Evolutionary conservation across 352 stramenopile genomes (phyloP).

Genomic region (Plasmopara viticola): DNA sequence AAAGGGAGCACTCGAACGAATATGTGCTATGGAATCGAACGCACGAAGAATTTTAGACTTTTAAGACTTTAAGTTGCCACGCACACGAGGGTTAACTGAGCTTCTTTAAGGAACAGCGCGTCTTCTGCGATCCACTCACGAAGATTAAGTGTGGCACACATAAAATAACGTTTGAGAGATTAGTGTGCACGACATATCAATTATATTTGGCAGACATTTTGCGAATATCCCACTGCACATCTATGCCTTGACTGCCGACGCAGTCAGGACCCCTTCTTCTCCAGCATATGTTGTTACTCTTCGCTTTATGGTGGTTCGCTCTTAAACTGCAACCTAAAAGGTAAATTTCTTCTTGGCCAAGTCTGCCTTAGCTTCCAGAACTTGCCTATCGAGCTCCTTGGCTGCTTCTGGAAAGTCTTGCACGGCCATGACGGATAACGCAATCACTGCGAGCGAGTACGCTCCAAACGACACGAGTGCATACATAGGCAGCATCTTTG

Average conservation of each 20-base stretch:
- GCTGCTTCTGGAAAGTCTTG: slow-evolving; percentile 59
- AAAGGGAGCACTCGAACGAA: background rate
- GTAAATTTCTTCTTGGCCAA: slow-evolving; percentile 54
- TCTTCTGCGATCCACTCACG: slow-evolving; percentile 29
- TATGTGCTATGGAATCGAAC: slow-evolving; percentile 9
- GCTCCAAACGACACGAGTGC: slow-evolving; percentile 62
- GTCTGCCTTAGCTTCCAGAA: slow-evolving; percentile 57
- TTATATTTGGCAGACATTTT: background rate
- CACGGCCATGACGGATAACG: slow-evolving; percentile 60
- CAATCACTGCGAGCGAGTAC: slow-evolving; percentile 65
- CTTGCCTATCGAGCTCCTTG: slow-evolving; percentile 65
- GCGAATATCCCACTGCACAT: background rate
- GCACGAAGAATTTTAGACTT: no score
- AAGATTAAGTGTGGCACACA: background rate
- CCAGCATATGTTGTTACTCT: background rate
- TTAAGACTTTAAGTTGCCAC: background rate
- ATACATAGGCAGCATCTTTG: slow-evolving; percentile 58
- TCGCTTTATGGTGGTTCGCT: background rate
- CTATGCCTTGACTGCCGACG: background rate
- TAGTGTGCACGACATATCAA: background rate
- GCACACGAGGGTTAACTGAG: no score
- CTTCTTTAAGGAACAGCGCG: slow-evolving; percentile 1
- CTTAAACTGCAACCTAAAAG: slow-evolving; percentile 15
- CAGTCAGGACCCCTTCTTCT: background rate
- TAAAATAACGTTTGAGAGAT: no score